Evolutionary conservation across 768 basidiomycete species (phyloP).

Genomic region (Inosperma sp.): DNA sequence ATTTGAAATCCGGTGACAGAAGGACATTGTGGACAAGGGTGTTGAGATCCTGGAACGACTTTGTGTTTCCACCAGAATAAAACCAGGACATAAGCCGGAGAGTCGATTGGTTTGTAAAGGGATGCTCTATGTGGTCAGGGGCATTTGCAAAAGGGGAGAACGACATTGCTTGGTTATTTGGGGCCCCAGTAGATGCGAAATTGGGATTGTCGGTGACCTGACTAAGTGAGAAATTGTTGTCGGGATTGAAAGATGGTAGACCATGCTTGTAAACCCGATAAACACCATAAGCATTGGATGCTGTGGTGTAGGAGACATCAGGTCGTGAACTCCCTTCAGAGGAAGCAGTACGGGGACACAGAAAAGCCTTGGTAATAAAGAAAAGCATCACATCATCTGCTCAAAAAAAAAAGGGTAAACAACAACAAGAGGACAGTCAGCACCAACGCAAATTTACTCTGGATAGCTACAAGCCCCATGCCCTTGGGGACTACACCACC

Average conservation of each 20-base stretch:
- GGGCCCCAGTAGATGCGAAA: neutral
- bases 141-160: neutral
- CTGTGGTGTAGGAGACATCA: neutral
- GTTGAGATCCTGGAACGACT: neutral
- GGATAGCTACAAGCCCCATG: no score
- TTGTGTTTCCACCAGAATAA: neutral
- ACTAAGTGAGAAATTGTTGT: neutral
- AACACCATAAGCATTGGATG: neutral
- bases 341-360: conserved; percentile 19
- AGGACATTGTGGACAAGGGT: conserved; percentile 1
- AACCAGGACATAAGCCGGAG: conserved; percentile 1
- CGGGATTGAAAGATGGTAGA: neutral
- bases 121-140: neutral
- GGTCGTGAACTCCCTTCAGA: conserved; percentile 33
- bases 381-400: neutral
- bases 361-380: neutral
- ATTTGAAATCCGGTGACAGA: neutral
- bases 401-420: neutral
- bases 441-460: no score
- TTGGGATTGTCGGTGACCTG: neutral
- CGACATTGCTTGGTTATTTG: neutral
- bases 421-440: no score
- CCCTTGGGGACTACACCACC: no score
- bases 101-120: neutral
- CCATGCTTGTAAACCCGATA: neutral